Evolutionary conservation across 805 yeast genomes (phyloP).

Genomic region (Millerozyma acaciae): DNA sequence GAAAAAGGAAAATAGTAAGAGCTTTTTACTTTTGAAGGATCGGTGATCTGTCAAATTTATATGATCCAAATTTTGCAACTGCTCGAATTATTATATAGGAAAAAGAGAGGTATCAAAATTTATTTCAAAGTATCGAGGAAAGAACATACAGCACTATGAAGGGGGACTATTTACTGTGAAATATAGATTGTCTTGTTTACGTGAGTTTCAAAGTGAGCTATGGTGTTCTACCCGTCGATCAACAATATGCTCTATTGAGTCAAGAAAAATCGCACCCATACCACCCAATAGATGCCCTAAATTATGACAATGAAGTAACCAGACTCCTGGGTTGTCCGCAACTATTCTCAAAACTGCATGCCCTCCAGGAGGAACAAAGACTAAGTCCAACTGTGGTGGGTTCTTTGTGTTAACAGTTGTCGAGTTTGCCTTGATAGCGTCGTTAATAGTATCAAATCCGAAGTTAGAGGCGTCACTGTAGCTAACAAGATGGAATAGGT

Average conservation of each 20-base stretch:
- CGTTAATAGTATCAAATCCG: conserved; percentile 19
- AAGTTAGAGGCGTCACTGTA: conserved; percentile 20
- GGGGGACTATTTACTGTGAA: no score
- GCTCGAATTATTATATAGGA: no score
- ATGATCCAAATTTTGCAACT: no score
- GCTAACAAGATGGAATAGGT: conserved; percentile 25
- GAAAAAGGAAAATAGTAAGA: no score
- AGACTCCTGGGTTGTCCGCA: conserved; percentile 30
- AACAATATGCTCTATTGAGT: not conserved
- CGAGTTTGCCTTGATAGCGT: conserved; percentile 18
- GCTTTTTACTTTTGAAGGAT: no score
- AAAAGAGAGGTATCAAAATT: no score
- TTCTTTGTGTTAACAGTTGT: conserved; percentile 12
- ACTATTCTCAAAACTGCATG: conserved; percentile 28
- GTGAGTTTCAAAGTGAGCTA: no score
- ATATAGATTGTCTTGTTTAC: no score
- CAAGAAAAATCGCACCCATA: conserved; percentile 15
- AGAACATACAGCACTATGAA: no score
- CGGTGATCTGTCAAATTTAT: no score
- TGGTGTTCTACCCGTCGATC: conserved; percentile 1
- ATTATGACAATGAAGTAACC: conserved; percentile 34
- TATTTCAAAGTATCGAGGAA: no score
- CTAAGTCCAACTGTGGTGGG: conserved; percentile 25
- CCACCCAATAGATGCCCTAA: conserved; percentile 31
- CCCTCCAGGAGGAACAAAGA: conserved; percentile 27